A percentile compares a stretch with the other conserved stretches of the same genome.
Evolutionary conservation across 1,139 yeast species (phyloP).

Genomic region (Geotrichum candidum): DNA sequence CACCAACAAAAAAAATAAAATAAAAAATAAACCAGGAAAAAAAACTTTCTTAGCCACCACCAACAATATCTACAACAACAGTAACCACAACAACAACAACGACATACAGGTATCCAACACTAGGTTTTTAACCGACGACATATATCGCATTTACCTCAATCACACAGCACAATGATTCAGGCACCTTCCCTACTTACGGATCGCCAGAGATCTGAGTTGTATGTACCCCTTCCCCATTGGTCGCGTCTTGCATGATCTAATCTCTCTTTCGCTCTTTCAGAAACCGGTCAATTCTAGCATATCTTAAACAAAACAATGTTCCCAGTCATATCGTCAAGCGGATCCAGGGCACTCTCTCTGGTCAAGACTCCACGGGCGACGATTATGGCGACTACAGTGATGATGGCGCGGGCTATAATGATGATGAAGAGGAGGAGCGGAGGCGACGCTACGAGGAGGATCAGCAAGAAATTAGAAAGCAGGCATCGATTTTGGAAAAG

Average conservation of each 20-base stretch:
- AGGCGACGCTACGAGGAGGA: constrained; percentile 15
- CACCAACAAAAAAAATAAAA: not conserved
- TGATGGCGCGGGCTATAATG: not conserved
- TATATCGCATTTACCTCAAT: not conserved
- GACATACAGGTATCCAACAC: not conserved
- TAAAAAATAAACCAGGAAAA: not conserved
- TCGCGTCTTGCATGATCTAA: not conserved
- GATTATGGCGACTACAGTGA: constrained; percentile 12
- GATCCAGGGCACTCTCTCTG: constrained; percentile 9
- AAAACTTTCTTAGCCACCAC: not conserved
- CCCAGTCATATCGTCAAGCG: constrained; percentile 14
- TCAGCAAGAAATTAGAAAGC: constrained; percentile 15
- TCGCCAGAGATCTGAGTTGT: constrained; percentile 28
- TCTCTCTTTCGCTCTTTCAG: constrained; percentile 11
- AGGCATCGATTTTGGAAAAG: constrained; percentile 51
- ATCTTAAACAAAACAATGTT: constrained; percentile 25
- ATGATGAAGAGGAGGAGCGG: constrained; percentile 11
- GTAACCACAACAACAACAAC: not conserved
- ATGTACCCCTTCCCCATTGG: constrained; percentile 7
- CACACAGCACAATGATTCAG: constrained; percentile 14
- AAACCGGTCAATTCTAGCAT: constrained; percentile 31
- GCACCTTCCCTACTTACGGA: constrained; percentile 23
- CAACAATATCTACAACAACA: not conserved
- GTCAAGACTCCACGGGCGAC: constrained; percentile 2
- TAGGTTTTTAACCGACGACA: not conserved